These are phyloP conservation scores for Vitis rupestris DNA, from an alignment of 164 flowering plant genomes.

Conservation along the genomic window DNA sequence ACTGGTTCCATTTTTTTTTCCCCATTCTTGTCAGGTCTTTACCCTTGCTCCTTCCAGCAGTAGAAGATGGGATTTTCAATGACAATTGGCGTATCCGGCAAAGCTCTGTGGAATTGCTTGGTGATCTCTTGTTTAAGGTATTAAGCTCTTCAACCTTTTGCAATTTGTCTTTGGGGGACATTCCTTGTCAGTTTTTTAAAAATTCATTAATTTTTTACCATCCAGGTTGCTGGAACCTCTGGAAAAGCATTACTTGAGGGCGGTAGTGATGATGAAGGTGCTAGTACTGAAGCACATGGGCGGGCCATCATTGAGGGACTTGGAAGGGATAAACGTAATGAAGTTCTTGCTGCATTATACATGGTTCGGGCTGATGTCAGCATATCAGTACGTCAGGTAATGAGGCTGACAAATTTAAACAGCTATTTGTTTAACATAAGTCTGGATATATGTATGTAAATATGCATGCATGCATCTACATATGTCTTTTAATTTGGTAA, in stretches of 20 bases:
- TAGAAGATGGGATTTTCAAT: constrained; percentile 97
- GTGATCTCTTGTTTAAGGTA: constrained; percentile 97
- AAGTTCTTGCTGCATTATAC: constrained; percentile 96
- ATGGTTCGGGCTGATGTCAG: constrained; percentile 99
- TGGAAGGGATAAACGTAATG: constrained; percentile 94
- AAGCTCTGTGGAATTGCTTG: constrained; percentile 96
- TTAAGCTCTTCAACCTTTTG: neutral
- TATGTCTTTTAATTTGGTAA: neutral
- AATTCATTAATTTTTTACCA: neutral
- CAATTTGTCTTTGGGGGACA: neutral
- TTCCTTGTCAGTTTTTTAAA: neutral
- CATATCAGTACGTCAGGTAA: constrained; percentile 94
- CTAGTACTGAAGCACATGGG: constrained; percentile 99
- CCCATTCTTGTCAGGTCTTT: constrained; percentile 59
- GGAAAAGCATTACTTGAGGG: constrained; percentile 99
- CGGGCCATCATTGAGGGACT: constrained; percentile 97
- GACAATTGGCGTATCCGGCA: constrained; percentile 99
- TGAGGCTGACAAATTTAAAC: neutral
- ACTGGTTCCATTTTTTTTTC: constrained; percentile 2
- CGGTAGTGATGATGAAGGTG: constrained; percentile 99
- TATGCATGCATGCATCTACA: neutral
- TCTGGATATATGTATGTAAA: neutral
- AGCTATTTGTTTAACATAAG: neutral
- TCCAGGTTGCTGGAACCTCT: constrained; percentile 98
- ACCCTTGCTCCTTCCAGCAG: constrained; percentile 98